Base-by-base conservation (phyloP, 495 filamentous ascomycete genomes). In the Clavariopsis aquatica region DNA sequence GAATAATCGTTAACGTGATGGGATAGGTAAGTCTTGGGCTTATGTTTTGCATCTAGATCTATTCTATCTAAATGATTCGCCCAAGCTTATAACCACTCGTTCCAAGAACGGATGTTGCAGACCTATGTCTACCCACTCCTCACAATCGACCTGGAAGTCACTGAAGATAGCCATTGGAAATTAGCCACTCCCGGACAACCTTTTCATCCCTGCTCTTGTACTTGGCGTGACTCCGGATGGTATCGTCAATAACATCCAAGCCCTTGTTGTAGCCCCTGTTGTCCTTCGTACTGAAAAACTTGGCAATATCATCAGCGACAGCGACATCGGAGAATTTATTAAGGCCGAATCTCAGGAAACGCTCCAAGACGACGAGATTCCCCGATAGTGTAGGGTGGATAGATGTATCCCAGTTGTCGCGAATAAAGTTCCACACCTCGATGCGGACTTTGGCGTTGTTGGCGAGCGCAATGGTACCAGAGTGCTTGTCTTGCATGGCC, bases 281-380 rank as follows among this genome's bases (percentile, higher is more conserved):
- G 72, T 95, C 87, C 76, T 92, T 94, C 60, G 81, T 82, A 66
- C 83, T 78, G 78, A 97, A 98, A 80, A 98, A 98, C 7, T 73
- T 73, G 49, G 86, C 79, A 69, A 98, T 96, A 47, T 96, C 92
- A 60, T 83, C 78, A 62, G 87, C 82, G n/a, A 85, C 80, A 68
- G 82, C 81, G 23, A 80, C 76, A 68, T 88, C 86, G 0, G 88
- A 82, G 73, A 96, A 97, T 72, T 89, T 89, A 52, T 83, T 81
- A 62, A 98, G 79, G 22, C 84, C 85, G 67, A 87, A 80, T 65
- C 88, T 86, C 66, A 98, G 72, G 76, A 96, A 94, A 22, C 92
- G 85, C 76, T 97, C 93, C 53, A 96, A 78, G 24, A 96, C 85
- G 28, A 96, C 87, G 62, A 90, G 87, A 76, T 95, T 96, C 1